These are phyloP conservation scores for Casaregolazyma suthepensis DNA, from an alignment of 1,139 yeast genomes.

Conservation along the genomic window DNA sequence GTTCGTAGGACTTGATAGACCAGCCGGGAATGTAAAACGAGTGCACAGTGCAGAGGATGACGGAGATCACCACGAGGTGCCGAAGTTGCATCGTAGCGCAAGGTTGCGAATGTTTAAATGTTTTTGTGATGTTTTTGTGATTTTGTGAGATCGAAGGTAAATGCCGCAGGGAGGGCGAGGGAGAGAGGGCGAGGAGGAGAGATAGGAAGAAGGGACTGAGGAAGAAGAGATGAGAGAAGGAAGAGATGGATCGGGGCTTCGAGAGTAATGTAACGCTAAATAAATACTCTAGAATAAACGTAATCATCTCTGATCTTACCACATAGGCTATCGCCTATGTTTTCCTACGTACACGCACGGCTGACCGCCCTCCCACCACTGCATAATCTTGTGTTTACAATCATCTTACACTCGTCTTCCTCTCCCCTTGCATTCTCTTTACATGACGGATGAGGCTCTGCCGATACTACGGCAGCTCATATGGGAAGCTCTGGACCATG, in stretches of 20 bases:
- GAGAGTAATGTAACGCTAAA: too few relatives aligned
- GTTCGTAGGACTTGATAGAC: constrained; percentile 29
- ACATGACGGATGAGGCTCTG: constrained; percentile 1
- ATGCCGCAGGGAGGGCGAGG: too few relatives aligned
- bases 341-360: too few relatives aligned
- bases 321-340: too few relatives aligned
- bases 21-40: constrained; percentile 19
- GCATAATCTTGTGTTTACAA: not conserved
- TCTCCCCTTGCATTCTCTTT: not conserved
- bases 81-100: not conserved
- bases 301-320: too few relatives aligned
- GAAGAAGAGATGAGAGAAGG: too few relatives aligned
- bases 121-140: too few relatives aligned
- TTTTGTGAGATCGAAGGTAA: too few relatives aligned
- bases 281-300: too few relatives aligned
- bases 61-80: not conserved
- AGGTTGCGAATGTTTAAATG: not conserved
- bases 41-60: not conserved
- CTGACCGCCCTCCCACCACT: not conserved
- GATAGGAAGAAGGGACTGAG: too few relatives aligned
- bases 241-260: too few relatives aligned
- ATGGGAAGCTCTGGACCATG: constrained; percentile 66
- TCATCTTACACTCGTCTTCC: not conserved
- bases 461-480: constrained; percentile 30
- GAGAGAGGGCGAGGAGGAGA: too few relatives aligned